Conservation (phyloP, 352 stramenopile species). For the Phytophthora citrophthora region DNA sequence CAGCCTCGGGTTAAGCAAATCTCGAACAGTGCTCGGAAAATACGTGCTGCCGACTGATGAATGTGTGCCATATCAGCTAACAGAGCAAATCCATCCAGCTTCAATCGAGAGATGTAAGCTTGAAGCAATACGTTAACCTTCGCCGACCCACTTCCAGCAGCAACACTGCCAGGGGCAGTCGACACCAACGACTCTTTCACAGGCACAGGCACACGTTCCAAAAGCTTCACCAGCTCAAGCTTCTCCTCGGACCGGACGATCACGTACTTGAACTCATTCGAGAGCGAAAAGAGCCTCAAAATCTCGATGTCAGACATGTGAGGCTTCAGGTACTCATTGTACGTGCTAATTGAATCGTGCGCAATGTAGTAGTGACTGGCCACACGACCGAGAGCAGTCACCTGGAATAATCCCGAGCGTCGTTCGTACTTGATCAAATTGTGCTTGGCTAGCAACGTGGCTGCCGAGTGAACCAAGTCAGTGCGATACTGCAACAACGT, state of each 20-base stretch:
- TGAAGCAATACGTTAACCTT: constrained; percentile 99
- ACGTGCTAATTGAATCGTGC: constrained; percentile 98
- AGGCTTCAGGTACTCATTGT: constrained; percentile 98
- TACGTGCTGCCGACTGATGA: constrained; percentile 97
- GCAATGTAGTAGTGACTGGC: constrained; percentile 99
- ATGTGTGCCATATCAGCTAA: constrained; percentile 99
- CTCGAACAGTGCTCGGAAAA: constrained; percentile 99
- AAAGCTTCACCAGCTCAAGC: constrained; percentile 97
- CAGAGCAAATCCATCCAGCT: constrained; percentile 98
- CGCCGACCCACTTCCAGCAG: constrained; percentile 76
- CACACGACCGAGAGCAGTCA: constrained; percentile 97
- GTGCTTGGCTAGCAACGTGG: constrained; percentile 95
- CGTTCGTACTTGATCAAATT: constrained; percentile 99
- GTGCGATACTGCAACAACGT: constrained; percentile 95
- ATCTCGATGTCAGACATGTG: constrained; percentile 99
- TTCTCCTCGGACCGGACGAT: constrained; percentile 99
- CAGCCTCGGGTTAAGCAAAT: constrained; percentile 97
- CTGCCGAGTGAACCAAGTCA: constrained; percentile 97
- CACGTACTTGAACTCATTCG: constrained; percentile 99
- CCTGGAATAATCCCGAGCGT: constrained; percentile 94
- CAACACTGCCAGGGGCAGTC: constrained; percentile 40
- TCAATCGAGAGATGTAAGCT: constrained; percentile 98
- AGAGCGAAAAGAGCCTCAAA: constrained; percentile 98
- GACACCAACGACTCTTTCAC: constrained; percentile 95
- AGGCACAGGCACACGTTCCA: constrained; percentile 97